Evolutionary conservation across 179 eudicot species (phyloP).

Genomic region (Beta macrorhiza): DNA sequence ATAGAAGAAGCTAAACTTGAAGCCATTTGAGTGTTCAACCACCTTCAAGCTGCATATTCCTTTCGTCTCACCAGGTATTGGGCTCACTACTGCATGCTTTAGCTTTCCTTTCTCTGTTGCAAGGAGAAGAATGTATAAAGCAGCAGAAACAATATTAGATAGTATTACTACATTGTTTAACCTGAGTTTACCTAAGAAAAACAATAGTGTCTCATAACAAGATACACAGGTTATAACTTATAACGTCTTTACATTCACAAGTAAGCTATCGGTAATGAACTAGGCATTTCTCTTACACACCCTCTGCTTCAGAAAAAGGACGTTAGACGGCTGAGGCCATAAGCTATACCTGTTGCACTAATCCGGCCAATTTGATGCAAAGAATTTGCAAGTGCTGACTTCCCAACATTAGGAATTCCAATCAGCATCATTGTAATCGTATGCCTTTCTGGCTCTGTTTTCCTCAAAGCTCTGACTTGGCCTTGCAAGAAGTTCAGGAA

Average conservation of each 20-base stretch:
- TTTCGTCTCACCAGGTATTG: slow-evolving; percentile 75
- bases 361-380: slow-evolving; percentile 89
- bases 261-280: too few relatives aligned
- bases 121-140: slow-evolving; percentile 8
- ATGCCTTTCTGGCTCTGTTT: slow-evolving; percentile 33
- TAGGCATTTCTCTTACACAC: too few relatives aligned
- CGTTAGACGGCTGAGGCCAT: background rate
- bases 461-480: slow-evolving; percentile 46
- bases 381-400: slow-evolving; percentile 84
- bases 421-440: slow-evolving; percentile 57
- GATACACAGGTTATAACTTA: background rate
- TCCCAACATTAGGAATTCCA: slow-evolving; percentile 86
- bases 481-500: slow-evolving; percentile 67
- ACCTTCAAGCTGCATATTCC: slow-evolving; percentile 79
- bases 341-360: slow-evolving; percentile 71
- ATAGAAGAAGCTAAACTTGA: slow-evolving; percentile 5
- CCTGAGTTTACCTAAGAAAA: background rate
- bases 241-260: too few relatives aligned
- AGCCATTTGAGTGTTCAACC: slow-evolving; percentile 7
- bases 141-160: background rate
- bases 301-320: too few relatives aligned
- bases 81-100: slow-evolving; percentile 67
- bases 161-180: background rate
- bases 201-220: background rate
- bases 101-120: slow-evolving; percentile 68